Conservation (phyloP, 371 early-diverging fungal genomes). For the Catenaria anguillulae region DNA sequence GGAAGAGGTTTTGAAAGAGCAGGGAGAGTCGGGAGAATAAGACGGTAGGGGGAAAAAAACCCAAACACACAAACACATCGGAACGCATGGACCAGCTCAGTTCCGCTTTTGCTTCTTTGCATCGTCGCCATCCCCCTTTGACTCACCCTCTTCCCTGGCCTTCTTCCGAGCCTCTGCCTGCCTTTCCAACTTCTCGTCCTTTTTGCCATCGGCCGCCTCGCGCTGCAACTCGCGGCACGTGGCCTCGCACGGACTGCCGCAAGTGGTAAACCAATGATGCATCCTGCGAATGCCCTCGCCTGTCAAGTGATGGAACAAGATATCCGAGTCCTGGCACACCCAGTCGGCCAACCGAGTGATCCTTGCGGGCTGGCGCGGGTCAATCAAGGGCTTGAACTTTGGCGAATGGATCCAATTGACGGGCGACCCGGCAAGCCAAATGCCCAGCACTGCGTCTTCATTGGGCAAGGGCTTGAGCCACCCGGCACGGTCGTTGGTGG, state of each 20-base stretch:
- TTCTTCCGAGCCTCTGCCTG: too few species aligned
- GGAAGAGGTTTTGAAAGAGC: too few species aligned
- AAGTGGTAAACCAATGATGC: background rate
- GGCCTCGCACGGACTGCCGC: slow-evolving; percentile 1
- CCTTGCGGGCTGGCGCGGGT: background rate
- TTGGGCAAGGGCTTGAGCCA: slow-evolving; percentile 5
- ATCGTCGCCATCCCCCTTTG: too few species aligned
- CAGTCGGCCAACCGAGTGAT: background rate
- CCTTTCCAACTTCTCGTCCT: too few species aligned
- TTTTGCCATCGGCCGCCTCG: too few species aligned
- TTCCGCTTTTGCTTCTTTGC: too few species aligned
- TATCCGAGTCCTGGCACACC: background rate
- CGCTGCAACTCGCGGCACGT: background rate
- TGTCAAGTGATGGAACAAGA: background rate
- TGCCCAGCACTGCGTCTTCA: slow-evolving; percentile 5
- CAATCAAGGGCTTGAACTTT: background rate
- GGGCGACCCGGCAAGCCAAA: slow-evolving; percentile 5
- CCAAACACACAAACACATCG: too few species aligned
- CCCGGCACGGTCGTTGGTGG: background rate
- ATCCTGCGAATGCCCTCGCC: background rate
- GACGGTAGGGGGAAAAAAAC: too few species aligned
- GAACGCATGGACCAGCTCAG: too few species aligned
- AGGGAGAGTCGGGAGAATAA: too few species aligned
- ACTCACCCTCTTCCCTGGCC: too few species aligned
- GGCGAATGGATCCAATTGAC: slow-evolving; percentile 1